Evolutionary conservation across 2,329 filamentous ascomycete species (phyloP), one percentile per base, ranked within the genome.

Genomic region (Ascochyta pisi): DNA sequence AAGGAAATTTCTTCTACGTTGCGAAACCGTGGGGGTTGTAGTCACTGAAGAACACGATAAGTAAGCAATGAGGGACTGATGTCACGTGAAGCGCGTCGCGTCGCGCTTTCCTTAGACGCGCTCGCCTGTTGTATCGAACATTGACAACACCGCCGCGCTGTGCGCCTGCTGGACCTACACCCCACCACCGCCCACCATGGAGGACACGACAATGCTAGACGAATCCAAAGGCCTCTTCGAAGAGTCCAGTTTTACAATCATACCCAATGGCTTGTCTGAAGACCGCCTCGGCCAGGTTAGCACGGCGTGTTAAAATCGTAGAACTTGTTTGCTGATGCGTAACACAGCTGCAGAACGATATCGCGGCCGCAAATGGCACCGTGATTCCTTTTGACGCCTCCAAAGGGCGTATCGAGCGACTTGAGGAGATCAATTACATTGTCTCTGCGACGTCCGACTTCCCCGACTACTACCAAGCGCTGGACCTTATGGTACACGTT

Each of bases 401-500:
- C 16, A 67, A 75, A 40, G 78, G 78, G 10, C 68, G 73, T 24
- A 73, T 81, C 44, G 68, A 76, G 6, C 71, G 73, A 16, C 68
- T 82, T 27, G 62, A 75, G 33, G 62, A 82, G 49, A 79, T 86
- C 57, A 87, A 84, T 6, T 87, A 90, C 71, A 84, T 91, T 57
- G 80, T 91, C 61, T 84, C 93, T 53, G 86, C 88, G 55, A 94
- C 90, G 1, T 90, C 92, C 76, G 92, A 99, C 73, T 99, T 99
- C 66, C 88, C 91, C n/a, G 87, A 94, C 67, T 98, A 95, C 73
- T 81, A 85, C 57, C 83, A 86, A 59, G 88, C 91, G 1, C 83
- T 89, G 61, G 89, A 91, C 43, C 81, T 86, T 61, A 89, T 96
- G 83, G 88, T 95, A 45, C 89, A 92, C 10, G 90, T 98, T 1